phyloP scores from a whole-genome alignment of 2,329 filamentous ascomycete genomes.

The Graphium sp. region DNA sequence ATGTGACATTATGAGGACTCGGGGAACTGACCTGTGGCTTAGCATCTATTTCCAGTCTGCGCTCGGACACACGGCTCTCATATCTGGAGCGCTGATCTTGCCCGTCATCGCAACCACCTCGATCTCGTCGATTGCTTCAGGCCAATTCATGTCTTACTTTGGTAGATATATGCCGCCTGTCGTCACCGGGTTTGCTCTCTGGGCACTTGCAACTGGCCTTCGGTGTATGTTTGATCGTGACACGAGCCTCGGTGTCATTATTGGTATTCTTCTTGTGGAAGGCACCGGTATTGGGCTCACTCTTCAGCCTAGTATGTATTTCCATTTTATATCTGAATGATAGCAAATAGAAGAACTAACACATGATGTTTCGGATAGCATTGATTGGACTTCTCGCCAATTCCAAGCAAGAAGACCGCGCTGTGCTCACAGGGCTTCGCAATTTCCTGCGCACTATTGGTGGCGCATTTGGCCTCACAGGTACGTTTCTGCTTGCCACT shows the following conservation, averaged over 20 bases:
- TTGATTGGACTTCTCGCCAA: constrained; percentile 19
- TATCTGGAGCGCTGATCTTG: constrained; percentile 13
- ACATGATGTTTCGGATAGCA: no score
- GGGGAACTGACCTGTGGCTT: no score
- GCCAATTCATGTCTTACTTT: constrained; percentile 13
- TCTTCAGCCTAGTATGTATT: constrained; percentile 20
- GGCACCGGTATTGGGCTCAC: constrained; percentile 17
- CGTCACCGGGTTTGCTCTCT: constrained; percentile 15
- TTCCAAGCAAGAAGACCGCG: constrained; percentile 15
- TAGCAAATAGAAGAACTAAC: no score
- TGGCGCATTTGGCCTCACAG: constrained; percentile 35
- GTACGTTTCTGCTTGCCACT: no score
- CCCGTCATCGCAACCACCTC: constrained; percentile 13
- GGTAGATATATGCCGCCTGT: constrained; percentile 13
- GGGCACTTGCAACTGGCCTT: constrained; percentile 17
- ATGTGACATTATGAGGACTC: no score
- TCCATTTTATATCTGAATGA: no score
- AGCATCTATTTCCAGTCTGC: constrained; percentile 16
- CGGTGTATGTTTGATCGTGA: constrained; percentile 10
- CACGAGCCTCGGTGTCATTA: constrained; percentile 11
- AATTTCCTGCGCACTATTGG: constrained; percentile 20
- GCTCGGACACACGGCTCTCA: constrained; percentile 10
- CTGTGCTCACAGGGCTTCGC: constrained; percentile 18
- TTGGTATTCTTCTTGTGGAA: constrained; percentile 14
- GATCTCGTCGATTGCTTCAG: constrained; percentile 12